phyloP scores from a whole-genome alignment of 2,329 filamentous ascomycete species.

The Grosmannia clavigera region DNA sequence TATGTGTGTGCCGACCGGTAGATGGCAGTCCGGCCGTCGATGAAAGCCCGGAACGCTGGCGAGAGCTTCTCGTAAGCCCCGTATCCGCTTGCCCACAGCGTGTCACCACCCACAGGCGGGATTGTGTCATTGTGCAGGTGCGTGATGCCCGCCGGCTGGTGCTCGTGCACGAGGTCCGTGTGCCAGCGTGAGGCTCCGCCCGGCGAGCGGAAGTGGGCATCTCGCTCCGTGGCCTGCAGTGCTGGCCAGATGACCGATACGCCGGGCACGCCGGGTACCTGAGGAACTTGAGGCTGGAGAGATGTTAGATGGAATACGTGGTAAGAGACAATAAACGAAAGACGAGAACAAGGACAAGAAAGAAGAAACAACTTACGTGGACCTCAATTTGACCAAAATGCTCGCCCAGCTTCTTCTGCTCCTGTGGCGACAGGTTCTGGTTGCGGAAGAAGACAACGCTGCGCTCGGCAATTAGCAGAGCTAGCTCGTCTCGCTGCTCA shows the following conservation, averaged over 20 bases:
- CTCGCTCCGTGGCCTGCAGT: slow-evolving; percentile 47
- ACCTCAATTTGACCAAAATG: slow-evolving; percentile 55
- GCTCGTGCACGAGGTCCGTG: slow-evolving; percentile 58
- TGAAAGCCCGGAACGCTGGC: slow-evolving; percentile 55
- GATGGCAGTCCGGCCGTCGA: slow-evolving; percentile 53
- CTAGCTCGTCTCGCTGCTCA: slow-evolving; percentile 49
- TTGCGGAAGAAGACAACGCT: slow-evolving; percentile 57
- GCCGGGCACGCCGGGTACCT: slow-evolving; percentile 54
- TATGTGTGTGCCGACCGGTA: slow-evolving; percentile 56
- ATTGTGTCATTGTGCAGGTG: slow-evolving; percentile 60
- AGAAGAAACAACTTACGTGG: slow-evolving; percentile 35
- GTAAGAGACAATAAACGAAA: not conserved
- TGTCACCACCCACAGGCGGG: slow-evolving; percentile 54
- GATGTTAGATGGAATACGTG: not conserved
- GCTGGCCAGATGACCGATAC: slow-evolving; percentile 60
- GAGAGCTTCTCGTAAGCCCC: slow-evolving; percentile 62
- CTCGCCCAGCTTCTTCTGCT: slow-evolving; percentile 51
- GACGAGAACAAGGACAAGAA: not conserved
- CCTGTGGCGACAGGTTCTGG: slow-evolving; percentile 47
- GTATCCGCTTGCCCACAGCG: slow-evolving; percentile 61
- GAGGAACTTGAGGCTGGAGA: slow-evolving; percentile 52
- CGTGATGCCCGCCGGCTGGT: slow-evolving; percentile 57
- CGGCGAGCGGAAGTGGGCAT: slow-evolving; percentile 51
- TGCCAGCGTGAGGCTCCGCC: slow-evolving; percentile 60
- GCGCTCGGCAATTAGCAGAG: slow-evolving; percentile 48